Base-by-base conservation (phyloP, 192 early-diverging fungal species). In the Phlyctochytrium arcticum region DNA sequence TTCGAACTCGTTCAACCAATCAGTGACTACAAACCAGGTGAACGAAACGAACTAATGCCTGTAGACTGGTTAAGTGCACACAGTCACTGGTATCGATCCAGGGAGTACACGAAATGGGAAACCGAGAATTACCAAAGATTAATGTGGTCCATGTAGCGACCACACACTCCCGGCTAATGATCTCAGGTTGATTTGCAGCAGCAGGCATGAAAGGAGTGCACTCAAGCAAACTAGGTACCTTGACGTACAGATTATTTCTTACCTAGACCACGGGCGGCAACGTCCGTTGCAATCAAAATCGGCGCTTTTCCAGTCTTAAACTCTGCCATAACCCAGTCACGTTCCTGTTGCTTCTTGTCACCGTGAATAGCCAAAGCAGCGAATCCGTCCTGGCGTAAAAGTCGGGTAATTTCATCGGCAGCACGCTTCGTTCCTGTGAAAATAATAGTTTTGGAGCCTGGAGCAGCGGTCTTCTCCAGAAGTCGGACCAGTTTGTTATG, bases 241-340 rank as follows among this genome's bases (percentile, higher is more conserved):
- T 53, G 29, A 17, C 50, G 30, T 30, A 21, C 17, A 36, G 29
- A 67, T n/a, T n/a, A n/a, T n/a, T n/a, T 73, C 84, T 81, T 92
- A 94, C 92, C 92, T 64, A 95, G 84, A 67, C 95, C 95, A 79
- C 95, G 90, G 64, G 90, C 89, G 34, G 95, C 95, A 46, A 98
- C 94, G 78, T 96, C 95, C 17, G 95, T 98, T 6, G 95, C 95
- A 70, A 98, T 93, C 83, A 98, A 87, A 62, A 97, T 88, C 24
- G 93, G 93, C 44, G 81, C 86, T 54, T 81, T 84, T 59, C 94
- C 92, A 32, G 75, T 65, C 69, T 92, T 89, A 84, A 98, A 98
- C 75, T 95, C 87, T 46, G 78, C 77, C 68, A 98, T 83, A 8
- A 93, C 94, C 93, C 92, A 93, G 79, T 96, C 94, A 70, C 95